Evolutionary conservation across 805 yeast species (phyloP), one percentile per base, ranked within the genome.

Genomic region (Saccharomycopsis microspora): DNA sequence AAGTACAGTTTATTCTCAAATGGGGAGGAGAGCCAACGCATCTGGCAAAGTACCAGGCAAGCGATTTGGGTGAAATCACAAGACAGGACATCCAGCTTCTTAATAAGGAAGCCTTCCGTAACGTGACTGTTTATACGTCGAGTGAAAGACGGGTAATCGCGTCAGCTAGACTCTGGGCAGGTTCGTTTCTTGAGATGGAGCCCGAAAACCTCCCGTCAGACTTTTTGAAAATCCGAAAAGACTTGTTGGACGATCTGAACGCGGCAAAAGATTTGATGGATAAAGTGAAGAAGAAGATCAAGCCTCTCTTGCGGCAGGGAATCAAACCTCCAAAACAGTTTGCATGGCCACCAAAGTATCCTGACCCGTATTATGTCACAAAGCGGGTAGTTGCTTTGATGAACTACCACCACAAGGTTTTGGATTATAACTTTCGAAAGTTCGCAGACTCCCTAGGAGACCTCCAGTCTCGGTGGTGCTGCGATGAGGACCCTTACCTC

Each of bases 11-110:
- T 54, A 94, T 93, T 53, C 70, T 93, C 57, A 93, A 93, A 63
- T 93, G 98, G 98, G 98, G 98, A 57, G 99, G 99, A 54, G 99
- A 93, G 64, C 97, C 98, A 4, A 93, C 99, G 1, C 99, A 93
- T 63, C 88, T 97, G 7, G 97, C 97, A 2, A 76, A 82, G 54
- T 85, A 87, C 62, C 99, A 93, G 66, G 95, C 96, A 1, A 75
- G 82, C 32, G 99, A 93, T 64, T 76, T 93, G 19, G 99, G 98
- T 46, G 97, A 90, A 60, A 96, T 89, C 64, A 75, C 85, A 68
- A 80, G 98, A 59, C 96, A 90, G 61, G 95, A 93, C 63, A 75
- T 88, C 57, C 82, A 85, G 60, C 71, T 93, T 50, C 71, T 93
- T 60, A 93, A 93, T 64, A 80, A 84, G 53, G 83, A 81, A 38